These are phyloP conservation scores for Chlorella sp. DNA, from an alignment of 139 green algal species.

Conservation along the genomic window DNA sequence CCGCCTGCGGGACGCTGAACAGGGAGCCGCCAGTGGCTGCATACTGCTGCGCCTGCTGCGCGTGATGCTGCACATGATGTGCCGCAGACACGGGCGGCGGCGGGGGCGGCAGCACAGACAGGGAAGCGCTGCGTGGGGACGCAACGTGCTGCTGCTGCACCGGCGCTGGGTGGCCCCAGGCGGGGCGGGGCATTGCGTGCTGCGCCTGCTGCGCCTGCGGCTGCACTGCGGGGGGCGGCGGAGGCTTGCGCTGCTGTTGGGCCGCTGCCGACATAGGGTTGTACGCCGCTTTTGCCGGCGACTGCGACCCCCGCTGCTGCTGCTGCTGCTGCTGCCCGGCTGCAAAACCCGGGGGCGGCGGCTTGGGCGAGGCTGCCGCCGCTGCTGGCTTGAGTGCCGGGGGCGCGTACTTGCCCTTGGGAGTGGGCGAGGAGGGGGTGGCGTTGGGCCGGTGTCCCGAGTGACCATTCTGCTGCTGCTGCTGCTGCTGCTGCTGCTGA, in stretches of 20 bases:
- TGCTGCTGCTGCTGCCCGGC: not conserved
- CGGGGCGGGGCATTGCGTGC: not conserved
- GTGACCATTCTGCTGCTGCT: not conserved
- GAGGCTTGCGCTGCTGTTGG: not conserved
- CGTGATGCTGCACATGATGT: not conserved
- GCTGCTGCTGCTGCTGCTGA: constrained; percentile 18
- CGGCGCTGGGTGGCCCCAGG: constrained; percentile 5
- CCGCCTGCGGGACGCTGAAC: not conserved
- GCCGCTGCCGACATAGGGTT: not conserved
- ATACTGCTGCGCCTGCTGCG: not conserved
- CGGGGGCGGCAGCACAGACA: not conserved
- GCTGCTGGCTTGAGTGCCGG: not conserved
- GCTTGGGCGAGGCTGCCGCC: not conserved
- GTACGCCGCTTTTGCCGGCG: constrained; percentile 5
- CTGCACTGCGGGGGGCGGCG: not conserved
- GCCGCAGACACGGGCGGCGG: not conserved
- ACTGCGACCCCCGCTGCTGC: not conserved
- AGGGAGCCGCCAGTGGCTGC: not conserved
- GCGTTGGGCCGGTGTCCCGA: not conserved
- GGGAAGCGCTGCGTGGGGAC: not conserved
- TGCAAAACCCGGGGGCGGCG: not conserved
- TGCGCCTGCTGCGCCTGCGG: not conserved
- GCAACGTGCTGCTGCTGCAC: not conserved
- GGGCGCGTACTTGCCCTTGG: not conserved
- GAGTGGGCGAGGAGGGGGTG: not conserved